Evolutionary conservation across 176 grass and related monocot genomes (phyloP), one percentile per base, ranked within the genome.

Genomic region (Hsuehochloa calcarea): DNA sequence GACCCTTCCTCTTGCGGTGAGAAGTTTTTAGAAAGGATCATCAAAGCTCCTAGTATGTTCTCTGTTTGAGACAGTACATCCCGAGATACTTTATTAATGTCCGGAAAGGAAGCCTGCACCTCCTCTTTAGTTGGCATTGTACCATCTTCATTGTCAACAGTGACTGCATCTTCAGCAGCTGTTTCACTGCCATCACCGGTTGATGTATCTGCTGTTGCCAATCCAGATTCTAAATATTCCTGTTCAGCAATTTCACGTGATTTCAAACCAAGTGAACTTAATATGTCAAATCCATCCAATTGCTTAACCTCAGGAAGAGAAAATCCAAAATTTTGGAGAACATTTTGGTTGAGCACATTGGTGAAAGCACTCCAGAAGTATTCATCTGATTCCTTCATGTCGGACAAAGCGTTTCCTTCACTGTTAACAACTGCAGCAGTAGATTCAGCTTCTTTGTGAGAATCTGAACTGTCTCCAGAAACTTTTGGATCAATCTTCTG

Each of bases 21-120:
- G 70, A 95, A 68, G 63, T 82, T 92, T 80, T 86, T 85, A 61
- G 95, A 88, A 80, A 98, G 89, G 61, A 98, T 75, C 85, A 98
- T 88, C 74, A 98, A 82, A 85, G 95, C 91, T 74, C 95, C 93
- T 82, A 98, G 90, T 88, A 98, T 85, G 64, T 90, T 93, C 69
- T 98, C 95, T 49, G 95, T 98, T 88, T 98, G 93, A 80, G 88
- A 90, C 41, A 98, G 71, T 50, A 98, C 89, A 74, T 95, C 91
- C 34, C 87, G 76, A 47, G 95, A 98, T 54, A 95, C 87, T 84
- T 90, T 94, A 72, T 75, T 93, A 77, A 98, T 90, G 54, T 98
- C 93, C 8, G 87, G 86, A 98, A 98, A 85, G 50, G 89, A 86
- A 87, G 65, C 34, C 8, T 71, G 74, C 5, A 26, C 60, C 16